phyloP scores from a whole-genome alignment of 2,329 filamentous ascomycete species.

The Aspergillus sp. region DNA sequence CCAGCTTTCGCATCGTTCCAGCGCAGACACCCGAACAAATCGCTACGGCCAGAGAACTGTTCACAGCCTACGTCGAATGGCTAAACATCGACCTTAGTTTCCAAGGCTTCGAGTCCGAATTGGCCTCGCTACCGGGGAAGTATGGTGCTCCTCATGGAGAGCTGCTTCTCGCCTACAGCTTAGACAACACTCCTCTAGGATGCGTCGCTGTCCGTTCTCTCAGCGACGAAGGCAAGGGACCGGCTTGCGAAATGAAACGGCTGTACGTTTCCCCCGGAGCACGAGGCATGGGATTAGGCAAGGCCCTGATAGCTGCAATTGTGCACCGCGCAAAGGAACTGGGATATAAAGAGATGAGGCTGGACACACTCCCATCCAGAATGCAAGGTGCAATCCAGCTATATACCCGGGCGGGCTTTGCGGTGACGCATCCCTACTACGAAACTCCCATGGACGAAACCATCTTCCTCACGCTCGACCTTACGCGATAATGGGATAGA shows the following conservation, averaged over 20 bases:
- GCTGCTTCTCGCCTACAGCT: slow-evolving; percentile 46
- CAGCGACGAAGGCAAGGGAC: not conserved
- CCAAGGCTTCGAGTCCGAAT: slow-evolving; percentile 56
- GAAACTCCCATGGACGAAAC: slow-evolving; percentile 55
- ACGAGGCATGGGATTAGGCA: slow-evolving; percentile 52
- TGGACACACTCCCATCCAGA: slow-evolving; percentile 53
- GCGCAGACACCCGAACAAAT: slow-evolving; percentile 47
- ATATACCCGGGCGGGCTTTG: slow-evolving; percentile 55
- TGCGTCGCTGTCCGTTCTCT: slow-evolving; percentile 51
- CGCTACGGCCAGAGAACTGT: slow-evolving; percentile 42
- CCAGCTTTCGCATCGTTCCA: slow-evolving; percentile 26
- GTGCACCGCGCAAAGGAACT: slow-evolving; percentile 47
- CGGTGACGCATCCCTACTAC: slow-evolving; percentile 55
- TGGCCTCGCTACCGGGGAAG: slow-evolving; percentile 55
- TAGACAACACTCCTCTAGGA: slow-evolving; percentile 39
- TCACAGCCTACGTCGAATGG: slow-evolving; percentile 44
- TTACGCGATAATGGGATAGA: not conserved
- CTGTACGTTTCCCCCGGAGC: slow-evolving; percentile 52
- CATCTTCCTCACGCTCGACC: slow-evolving; percentile 49
- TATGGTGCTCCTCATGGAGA: slow-evolving; percentile 50
- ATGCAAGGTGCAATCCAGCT: slow-evolving; percentile 54
- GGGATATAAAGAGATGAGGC: slow-evolving; percentile 53
- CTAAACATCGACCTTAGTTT: slow-evolving; percentile 58
- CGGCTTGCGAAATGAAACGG: slow-evolving; percentile 57
- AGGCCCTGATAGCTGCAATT: slow-evolving; percentile 46